Base-by-base conservation (phyloP, 495 filamentous ascomycete species). In the Penicillium ochrochloron region DNA sequence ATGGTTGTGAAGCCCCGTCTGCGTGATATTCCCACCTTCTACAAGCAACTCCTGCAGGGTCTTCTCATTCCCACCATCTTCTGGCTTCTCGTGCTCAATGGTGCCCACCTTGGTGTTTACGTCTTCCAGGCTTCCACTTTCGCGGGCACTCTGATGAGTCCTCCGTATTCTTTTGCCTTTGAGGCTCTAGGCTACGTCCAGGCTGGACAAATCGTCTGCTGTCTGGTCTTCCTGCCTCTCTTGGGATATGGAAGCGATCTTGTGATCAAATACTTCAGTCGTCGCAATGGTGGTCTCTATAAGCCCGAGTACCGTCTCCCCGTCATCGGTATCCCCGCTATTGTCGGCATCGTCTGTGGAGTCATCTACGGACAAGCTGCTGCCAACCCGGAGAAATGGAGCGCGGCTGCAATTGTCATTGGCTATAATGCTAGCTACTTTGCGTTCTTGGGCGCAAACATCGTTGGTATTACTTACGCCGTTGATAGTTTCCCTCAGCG, bases 361-460 rank as follows among this genome's bases (percentile, higher is more conserved):
- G 56, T 73, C 4, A 65, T 73, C 12, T 73, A 68, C 50, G 71
- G 71, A 5, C 64, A 65, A 10, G 71, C 71, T 4, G 71, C 52
- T n/a, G 37, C 60, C 0, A 41, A 64, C 41, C 69, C 69, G 1
- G 57, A 50, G 9, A 41, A 52, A 5, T 73, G 69, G 68, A 67
- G 61, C 12, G 54, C 57, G 0, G 61, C 59, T 12, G 55, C 69
- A 2, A 60, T 73, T n/a, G 55, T 67, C 1, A 54, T 69, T 15
- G 52, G 54, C 0, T 73, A 67, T 35, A 71, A 71, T 41, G 69
- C 66, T n/a, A 71, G 63, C 19, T 73, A 60, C 64, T 73, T 73
- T 44, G 66, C 66, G 0, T 73, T 70, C 34, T 31, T 73, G 2
- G 71, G 71, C 14, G 63, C 64, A 1, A 66, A 69, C 23, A 66